These are phyloP conservation scores for Rhizoclosmatium globosum DNA, from an alignment of 192 early-diverging fungal genomes.

Conservation along the genomic window DNA sequence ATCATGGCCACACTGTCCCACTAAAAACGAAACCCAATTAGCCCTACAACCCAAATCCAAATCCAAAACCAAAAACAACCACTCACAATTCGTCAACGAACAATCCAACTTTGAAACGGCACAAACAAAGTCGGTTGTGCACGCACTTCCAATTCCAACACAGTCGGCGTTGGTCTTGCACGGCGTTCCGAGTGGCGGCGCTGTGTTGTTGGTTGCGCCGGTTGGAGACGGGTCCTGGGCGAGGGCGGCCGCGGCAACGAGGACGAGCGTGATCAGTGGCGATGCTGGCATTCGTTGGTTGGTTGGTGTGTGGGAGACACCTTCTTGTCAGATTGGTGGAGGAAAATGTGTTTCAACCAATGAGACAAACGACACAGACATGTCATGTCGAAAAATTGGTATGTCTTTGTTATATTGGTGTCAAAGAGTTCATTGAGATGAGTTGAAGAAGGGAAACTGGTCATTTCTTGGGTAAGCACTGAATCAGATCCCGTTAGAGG, in stretches of 20 bases:
- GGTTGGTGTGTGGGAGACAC: no score
- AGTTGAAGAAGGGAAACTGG: no score
- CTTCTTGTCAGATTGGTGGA: neutral
- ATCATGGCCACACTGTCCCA: constrained; percentile 17
- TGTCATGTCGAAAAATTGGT: no score
- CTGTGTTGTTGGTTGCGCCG: constrained; percentile 1
- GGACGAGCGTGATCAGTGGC: neutral
- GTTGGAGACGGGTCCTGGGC: neutral
- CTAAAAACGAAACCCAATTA: neutral
- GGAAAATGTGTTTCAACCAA: neutral
- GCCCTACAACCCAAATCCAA: no score
- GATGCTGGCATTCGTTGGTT: neutral
- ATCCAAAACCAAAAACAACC: neutral
- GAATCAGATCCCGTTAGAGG: no score
- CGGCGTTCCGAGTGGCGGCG: neutral
- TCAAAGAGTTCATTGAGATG: no score
- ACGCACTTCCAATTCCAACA: constrained; percentile 16
- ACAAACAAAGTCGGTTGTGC: constrained; percentile 15
- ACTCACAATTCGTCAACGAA: constrained; percentile 9
- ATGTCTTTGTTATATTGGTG: no score
- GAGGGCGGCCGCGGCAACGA: neutral
- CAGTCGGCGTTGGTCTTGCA: constrained; percentile 33
- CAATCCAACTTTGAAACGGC: constrained; percentile 8
- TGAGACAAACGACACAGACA: no score
- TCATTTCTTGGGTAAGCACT: no score